Percentiles rank a stretch among this genome's conserved stretches.
phyloP scores from a whole-genome alignment of 805 yeast genomes.

The Lachancea dasiensis region DNA sequence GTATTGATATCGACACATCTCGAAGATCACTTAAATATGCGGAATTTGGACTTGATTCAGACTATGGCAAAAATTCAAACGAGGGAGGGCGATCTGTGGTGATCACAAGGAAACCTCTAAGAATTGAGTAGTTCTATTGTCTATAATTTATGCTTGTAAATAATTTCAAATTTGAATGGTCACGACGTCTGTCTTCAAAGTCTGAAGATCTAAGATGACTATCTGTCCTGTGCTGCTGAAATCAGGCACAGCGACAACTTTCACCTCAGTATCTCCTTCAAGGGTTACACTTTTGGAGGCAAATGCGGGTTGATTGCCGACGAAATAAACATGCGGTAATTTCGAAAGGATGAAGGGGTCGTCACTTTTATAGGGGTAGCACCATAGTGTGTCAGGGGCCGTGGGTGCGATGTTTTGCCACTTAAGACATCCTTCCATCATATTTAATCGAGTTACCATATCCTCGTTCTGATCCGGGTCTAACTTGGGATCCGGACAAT shows the following conservation, averaged over 20 bases:
- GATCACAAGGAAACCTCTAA: conserved; percentile 29
- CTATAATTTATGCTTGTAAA: conserved; percentile 6
- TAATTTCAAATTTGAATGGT: conserved; percentile 20
- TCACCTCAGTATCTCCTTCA: conserved; percentile 37
- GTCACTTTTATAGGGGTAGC: conserved; percentile 68
- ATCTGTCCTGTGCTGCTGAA: conserved; percentile 61
- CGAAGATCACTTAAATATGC: conserved; percentile 43
- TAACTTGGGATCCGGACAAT: conserved; percentile 29
- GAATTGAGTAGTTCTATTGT: background rate
- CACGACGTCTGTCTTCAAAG: conserved; percentile 51
- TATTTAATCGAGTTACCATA: conserved; percentile 37
- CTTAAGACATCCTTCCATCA: conserved; percentile 60
- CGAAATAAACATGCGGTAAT: conserved; percentile 81
- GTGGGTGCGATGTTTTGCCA: conserved; percentile 93
- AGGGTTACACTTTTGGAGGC: conserved; percentile 40
- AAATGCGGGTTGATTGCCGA: conserved; percentile 73
- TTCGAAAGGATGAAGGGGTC: conserved; percentile 83
- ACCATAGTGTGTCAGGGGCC: conserved; percentile 91
- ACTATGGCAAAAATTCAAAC: conserved; percentile 57
- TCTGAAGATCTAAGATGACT: conserved; percentile 53
- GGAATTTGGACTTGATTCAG: conserved; percentile 48
- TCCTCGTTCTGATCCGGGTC: conserved; percentile 15
- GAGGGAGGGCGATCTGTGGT: conserved; percentile 45
- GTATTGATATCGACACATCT: conserved; percentile 46
- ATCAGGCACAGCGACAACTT: conserved; percentile 62